Percentiles rank a stretch among this genome's conserved stretches.
Evolutionary conservation across 2,329 filamentous ascomycete genomes (phyloP).

Genomic region (Botryotinia narcissicola): DNA sequence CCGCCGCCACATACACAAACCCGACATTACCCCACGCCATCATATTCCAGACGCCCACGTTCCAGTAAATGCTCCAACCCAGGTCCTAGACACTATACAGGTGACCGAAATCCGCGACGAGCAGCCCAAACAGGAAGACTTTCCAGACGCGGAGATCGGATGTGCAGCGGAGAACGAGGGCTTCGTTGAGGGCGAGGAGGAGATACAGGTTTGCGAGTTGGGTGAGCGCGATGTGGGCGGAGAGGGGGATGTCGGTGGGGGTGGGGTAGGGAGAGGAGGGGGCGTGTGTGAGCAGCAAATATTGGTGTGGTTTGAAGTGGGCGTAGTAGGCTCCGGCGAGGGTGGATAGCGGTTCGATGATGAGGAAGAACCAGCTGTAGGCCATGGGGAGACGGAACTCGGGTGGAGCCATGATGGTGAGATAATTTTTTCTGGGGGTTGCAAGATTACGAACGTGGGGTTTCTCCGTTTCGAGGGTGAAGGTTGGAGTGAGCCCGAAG

Average conservation of each 20-base stretch:
- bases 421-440: neutral
- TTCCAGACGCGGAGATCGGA: conserved; percentile 68
- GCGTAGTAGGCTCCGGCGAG: conserved; percentile 54
- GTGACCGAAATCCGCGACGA: conserved; percentile 76
- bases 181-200: conserved; percentile 74
- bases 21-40: conserved; percentile 68
- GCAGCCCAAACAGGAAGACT: conserved; percentile 61
- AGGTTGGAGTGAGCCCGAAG: no score
- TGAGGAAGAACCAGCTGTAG: conserved; percentile 73
- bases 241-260: conserved; percentile 46
- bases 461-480: neutral
- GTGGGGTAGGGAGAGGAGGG: conserved; percentile 31
- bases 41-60: conserved; percentile 58
- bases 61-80: conserved; percentile 59
- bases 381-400: conserved; percentile 53
- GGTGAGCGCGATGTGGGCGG: conserved; percentile 64
- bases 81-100: conserved; percentile 62
- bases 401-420: conserved; percentile 23
- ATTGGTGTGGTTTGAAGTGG: conserved; percentile 50
- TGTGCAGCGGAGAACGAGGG: conserved; percentile 68
- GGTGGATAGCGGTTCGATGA: conserved; percentile 62
- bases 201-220: conserved; percentile 79
- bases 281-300: conserved; percentile 62
- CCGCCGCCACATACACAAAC: conserved; percentile 66
- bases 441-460: neutral